These are phyloP conservation scores for Delitschia confertaspora DNA, from an alignment of 495 filamentous ascomycete genomes.

Conservation along the genomic window DNA sequence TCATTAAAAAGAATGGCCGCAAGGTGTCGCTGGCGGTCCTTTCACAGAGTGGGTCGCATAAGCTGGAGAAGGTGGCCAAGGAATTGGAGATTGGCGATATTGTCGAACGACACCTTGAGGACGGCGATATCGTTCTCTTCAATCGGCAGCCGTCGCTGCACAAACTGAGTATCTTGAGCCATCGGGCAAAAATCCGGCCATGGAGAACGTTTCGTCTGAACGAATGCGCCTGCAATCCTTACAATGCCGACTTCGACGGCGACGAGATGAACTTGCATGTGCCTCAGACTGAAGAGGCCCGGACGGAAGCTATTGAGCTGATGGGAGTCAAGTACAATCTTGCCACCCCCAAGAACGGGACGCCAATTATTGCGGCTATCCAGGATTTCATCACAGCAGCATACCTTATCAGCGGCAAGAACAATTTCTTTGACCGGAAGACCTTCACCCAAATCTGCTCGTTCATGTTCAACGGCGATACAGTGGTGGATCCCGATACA, in stretches of 20 bases:
- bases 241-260: slow-evolving; percentile 98
- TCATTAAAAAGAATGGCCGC: slow-evolving; percentile 47
- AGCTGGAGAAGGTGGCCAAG: slow-evolving; percentile 55
- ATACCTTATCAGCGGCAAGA: slow-evolving; percentile 84
- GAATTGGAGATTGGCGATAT: slow-evolving; percentile 73
- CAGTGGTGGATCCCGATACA: slow-evolving; percentile 31
- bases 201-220: slow-evolving; percentile 96
- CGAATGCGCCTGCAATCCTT: slow-evolving; percentile 95
- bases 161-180: slow-evolving; percentile 94
- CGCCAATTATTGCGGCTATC: slow-evolving; percentile 95
- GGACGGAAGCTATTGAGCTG: slow-evolving; percentile 86
- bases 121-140: slow-evolving; percentile 94
- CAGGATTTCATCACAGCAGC: slow-evolving; percentile 98
- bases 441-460: slow-evolving; percentile 81
- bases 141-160: slow-evolving; percentile 96
- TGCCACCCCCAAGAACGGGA: slow-evolving; percentile 91
- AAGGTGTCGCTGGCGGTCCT: slow-evolving; percentile 4
- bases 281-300: slow-evolving; percentile 93
- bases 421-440: slow-evolving; percentile 80
- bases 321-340: slow-evolving; percentile 99
- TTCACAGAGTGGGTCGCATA: slow-evolving; percentile 50
- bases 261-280: slow-evolving; percentile 99
- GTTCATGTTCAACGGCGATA: slow-evolving; percentile 80
- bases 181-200: slow-evolving; percentile 84
- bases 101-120: slow-evolving; percentile 89